phyloP scores from a whole-genome alignment of 768 basidiomycete species.

The Trametes maxima region DNA sequence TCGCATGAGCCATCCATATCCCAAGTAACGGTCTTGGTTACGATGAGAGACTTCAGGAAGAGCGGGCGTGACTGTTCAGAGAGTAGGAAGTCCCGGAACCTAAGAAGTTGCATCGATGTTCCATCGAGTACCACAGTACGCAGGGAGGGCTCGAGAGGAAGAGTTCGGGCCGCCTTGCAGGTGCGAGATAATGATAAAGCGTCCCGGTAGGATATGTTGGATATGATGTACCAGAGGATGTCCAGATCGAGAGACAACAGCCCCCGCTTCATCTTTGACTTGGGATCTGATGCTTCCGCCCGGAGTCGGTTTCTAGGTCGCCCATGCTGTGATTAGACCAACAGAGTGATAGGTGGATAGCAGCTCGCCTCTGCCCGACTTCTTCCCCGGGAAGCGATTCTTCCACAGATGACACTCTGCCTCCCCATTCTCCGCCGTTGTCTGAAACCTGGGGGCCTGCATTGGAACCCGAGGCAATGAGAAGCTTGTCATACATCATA shows the following conservation, averaged over 20 bases:
- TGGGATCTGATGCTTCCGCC: too few relatives aligned
- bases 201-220: slow-evolving; percentile 2
- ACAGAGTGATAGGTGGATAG: too few relatives aligned
- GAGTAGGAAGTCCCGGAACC: slow-evolving; percentile 14
- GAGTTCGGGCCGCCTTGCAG: slow-evolving; percentile 4
- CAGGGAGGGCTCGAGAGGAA: slow-evolving; percentile 11
- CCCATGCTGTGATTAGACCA: too few relatives aligned
- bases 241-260: slow-evolving; percentile 3
- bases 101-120: slow-evolving; percentile 1
- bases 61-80: not conserved
- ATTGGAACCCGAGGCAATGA: too few relatives aligned
- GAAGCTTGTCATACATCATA: too few relatives aligned
- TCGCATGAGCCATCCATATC: not conserved
- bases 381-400: too few relatives aligned
- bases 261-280: not conserved
- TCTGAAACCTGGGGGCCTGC: too few relatives aligned
- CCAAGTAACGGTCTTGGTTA: slow-evolving; percentile 11
- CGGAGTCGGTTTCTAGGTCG: too few relatives aligned
- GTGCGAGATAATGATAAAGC: slow-evolving; percentile 10
- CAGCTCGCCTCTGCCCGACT: too few relatives aligned
- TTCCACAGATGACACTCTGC: too few relatives aligned
- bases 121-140: slow-evolving; percentile 5
- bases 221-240: slow-evolving; percentile 6
- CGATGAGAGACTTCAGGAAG: slow-evolving; percentile 4
- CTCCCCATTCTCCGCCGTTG: too few relatives aligned